Base-by-base conservation (phyloP, 2,329 filamentous ascomycete genomes). In the Emmonsiellopsis sp. region DNA sequence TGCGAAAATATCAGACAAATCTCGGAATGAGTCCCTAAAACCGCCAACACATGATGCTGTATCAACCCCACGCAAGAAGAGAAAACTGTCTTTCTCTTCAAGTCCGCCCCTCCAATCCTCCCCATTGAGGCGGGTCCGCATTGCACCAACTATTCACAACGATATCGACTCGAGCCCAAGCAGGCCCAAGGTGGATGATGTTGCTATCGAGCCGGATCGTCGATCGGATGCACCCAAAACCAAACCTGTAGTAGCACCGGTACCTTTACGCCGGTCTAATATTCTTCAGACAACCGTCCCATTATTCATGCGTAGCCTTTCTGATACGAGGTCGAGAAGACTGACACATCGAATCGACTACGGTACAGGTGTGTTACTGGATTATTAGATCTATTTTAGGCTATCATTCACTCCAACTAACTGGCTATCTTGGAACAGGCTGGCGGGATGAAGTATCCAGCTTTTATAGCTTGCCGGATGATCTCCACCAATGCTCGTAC, bases 361-460 rank as follows among this genome's bases (percentile, higher is more conserved):
- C 53, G 68, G 68, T 52, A 63, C 61, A 63, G 65, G 70, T 73
- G 56, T 44, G 67, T 67, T 46, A 53, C 51, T 10, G n/a, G 14
- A 27, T n/a, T 49, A 17, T 21, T 40, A 47, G 48, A 14, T 32
- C 27, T 42, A 39, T 27, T 14, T 49, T 34, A 43, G 31, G 40
- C 32, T 49, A 27, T 5, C 21, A 27, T 27, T 27, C 21, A 27
- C 13, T n/a, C 45, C 8, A 44, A 33, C 54, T 56, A 51, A 56
- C 52, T 37, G 21, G 27, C 45, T 64, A 57, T 42, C 40, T 57
- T 45, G 13, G 55, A 34, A 56, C 63, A 67, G 75, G 77, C 53
- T 84, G 80, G 80, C 77, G 78, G 64, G 73, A 79, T 59, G 74
- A 83, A 62, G 81, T 81, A 3, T 74, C 77, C 31, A 68, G 77